phyloP scores from a whole-genome alignment of 768 basidiomycete species.

The Boletus sp. region DNA sequence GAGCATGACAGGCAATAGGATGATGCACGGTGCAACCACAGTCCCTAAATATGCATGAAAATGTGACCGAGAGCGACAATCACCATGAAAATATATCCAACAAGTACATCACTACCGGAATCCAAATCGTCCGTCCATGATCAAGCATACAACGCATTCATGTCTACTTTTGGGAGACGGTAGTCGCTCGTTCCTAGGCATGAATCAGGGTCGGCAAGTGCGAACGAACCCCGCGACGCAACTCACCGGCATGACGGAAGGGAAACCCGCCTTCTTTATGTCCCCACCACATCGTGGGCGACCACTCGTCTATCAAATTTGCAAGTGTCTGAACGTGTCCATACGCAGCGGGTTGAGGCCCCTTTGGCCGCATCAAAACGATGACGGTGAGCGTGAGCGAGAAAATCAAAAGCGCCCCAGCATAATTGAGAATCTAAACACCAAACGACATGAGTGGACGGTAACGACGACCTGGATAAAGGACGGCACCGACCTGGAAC shows the following conservation, averaged over 20 bases:
- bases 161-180: constrained; percentile 20
- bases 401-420: constrained; percentile 18
- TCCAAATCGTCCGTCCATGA: not conserved
- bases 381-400: constrained; percentile 16
- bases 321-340: constrained; percentile 35
- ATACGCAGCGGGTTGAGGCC: constrained; percentile 32
- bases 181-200: constrained; percentile 24
- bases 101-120: not conserved
- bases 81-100: not conserved
- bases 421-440: constrained; percentile 29
- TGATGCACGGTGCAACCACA: not conserved
- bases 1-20: not conserved
- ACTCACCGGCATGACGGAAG: constrained; percentile 23
- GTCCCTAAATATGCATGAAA: too few relatives aligned
- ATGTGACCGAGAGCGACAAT: not conserved
- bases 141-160: constrained; percentile 22
- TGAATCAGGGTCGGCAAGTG: not conserved
- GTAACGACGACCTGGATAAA: not conserved
- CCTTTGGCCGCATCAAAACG: constrained; percentile 15
- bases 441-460: not conserved
- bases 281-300: constrained; percentile 33
- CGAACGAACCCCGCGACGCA: not conserved
- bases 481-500: constrained; percentile 16
- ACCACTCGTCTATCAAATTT: constrained; percentile 38
- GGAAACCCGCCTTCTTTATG: constrained; percentile 14